Evolutionary conservation across 106 monocot species (phyloP).

Genomic region (Triglochin maritima): DNA sequence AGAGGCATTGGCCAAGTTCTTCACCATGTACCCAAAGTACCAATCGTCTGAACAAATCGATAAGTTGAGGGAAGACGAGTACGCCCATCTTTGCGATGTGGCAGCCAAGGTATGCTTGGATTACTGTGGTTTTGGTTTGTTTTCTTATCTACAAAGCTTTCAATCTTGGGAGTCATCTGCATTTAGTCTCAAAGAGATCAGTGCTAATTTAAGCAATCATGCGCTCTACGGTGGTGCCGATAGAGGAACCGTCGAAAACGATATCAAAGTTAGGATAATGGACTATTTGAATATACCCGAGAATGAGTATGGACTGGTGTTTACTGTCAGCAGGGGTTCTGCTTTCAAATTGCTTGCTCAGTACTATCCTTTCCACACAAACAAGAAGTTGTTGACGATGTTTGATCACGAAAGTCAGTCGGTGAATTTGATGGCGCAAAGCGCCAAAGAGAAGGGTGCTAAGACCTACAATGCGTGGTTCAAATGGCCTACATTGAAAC

Average conservation of each 20-base stretch:
- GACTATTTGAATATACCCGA: slow-evolving; percentile 93
- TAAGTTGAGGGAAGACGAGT: slow-evolving; percentile 52
- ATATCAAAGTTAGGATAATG: slow-evolving; percentile 76
- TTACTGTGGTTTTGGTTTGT: slow-evolving; percentile 94
- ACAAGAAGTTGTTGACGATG: slow-evolving; percentile 92
- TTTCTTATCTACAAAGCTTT: slow-evolving; percentile 70
- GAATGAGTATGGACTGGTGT: slow-evolving; percentile 83
- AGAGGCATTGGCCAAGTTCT: slow-evolving; percentile 59
- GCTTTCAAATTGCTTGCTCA: slow-evolving; percentile 84
- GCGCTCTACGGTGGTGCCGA: slow-evolving; percentile 79
- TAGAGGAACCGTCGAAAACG: slow-evolving; percentile 70
- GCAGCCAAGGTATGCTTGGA: slow-evolving; percentile 80
- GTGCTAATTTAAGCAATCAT: slow-evolving; percentile 84
- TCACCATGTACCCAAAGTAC: slow-evolving; percentile 91
- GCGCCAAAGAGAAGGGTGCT: slow-evolving; percentile 82
- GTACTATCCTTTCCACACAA: slow-evolving; percentile 89
- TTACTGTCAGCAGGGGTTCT: slow-evolving; percentile 84
- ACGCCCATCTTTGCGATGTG: slow-evolving; percentile 50
- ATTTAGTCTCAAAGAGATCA: slow-evolving; percentile 74
- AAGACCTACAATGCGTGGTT: slow-evolving; percentile 69
- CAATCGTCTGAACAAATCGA: slow-evolving; percentile 54
- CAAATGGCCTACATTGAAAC: slow-evolving; percentile 80
- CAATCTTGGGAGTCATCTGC: slow-evolving; percentile 61
- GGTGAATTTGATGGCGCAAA: slow-evolving; percentile 76
- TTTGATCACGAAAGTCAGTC: slow-evolving; percentile 98